Evolutionary conservation across 2,329 filamentous ascomycete genomes (phyloP), one percentile per base, ranked within the genome.

Genomic region (Onygenales sp.): DNA sequence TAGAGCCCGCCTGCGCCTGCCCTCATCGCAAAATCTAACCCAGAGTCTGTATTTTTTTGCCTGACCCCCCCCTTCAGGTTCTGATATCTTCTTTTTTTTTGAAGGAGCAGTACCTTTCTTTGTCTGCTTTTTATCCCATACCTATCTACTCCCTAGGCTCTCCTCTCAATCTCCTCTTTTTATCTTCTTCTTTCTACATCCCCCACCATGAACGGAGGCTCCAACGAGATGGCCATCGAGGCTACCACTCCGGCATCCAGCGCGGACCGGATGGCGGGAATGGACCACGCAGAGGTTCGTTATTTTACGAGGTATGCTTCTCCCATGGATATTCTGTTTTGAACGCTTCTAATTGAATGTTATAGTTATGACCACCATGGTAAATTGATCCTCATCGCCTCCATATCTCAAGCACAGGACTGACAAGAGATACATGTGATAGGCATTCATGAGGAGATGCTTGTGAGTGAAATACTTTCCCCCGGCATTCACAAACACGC

Each of bases 381-480:
- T 91, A 84, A 71, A 77, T 77, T 41, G 36, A 45, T 49, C 55
- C 42, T 36, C n/a, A 50, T 44, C 47, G 52, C 58, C 60, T 54
- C 56, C 61, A 54, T 58, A 56, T 51, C 58, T 52, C 61, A 55
- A 56, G 57, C 53, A 59, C 54, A 54, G 49, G 32, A 49, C 45
- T 54, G 44, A 55, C 52, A 10, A 59, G 56, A 58, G 55, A 53
- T 64, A 65, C 67, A 68, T 60, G 60, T 65, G 51, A 61, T 66
- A 92, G 89, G 89, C 70, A 96, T 95, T 69, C 91, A 96, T 72
- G 91, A 95, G 78, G 91, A 96, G 76, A 95, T 95, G 91, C 79
- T 95, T 84, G 89, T 95, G 77, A 73, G 87, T 83, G 63, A 59
- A 56, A 53, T 50, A 53, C 21, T 27, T 55, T 56, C 35, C 31